Evolutionary conservation across 345 rosid species (phyloP).

Genomic region (Geranium brycei): DNA sequence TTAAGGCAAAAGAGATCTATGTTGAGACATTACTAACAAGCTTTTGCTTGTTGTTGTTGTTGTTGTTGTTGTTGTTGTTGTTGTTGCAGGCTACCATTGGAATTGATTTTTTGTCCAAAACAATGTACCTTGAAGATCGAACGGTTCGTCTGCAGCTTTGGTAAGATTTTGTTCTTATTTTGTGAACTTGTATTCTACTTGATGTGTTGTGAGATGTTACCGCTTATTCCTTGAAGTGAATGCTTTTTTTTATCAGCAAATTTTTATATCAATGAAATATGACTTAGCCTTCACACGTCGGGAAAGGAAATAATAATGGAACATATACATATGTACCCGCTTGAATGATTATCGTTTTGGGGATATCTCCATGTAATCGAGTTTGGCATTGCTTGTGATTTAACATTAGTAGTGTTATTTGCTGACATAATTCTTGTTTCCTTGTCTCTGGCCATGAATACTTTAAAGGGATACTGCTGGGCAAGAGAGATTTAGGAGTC

Average conservation of each 20-base stretch:
- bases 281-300: too few species aligned
- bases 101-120: constrained; percentile 81
- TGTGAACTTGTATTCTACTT: too few species aligned
- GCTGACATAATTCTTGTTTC: not conserved
- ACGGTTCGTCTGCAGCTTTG: constrained; percentile 92
- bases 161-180: constrained; percentile 18
- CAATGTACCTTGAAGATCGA: constrained; percentile 20
- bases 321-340: too few species aligned
- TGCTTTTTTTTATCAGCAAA: too few species aligned
- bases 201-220: too few species aligned
- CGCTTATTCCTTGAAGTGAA: too few species aligned
- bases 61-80: constrained; percentile 3
- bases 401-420: not conserved
- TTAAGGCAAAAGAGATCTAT: too few species aligned
- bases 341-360: too few species aligned
- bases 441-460: not conserved
- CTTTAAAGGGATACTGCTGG: constrained; percentile 85
- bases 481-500: constrained; percentile 27
- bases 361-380: too few species aligned
- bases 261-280: too few species aligned
- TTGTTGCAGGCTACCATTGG: constrained; percentile 74
- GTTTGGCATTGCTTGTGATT: not conserved
- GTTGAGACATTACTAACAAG: too few species aligned
- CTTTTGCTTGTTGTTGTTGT: constrained; percentile 2
- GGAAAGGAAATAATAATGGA: too few species aligned